Percentiles rank a stretch among this genome's conserved stretches.
Conservation (phyloP, 306 rosid species). For the Gleditsia sinensis region DNA sequence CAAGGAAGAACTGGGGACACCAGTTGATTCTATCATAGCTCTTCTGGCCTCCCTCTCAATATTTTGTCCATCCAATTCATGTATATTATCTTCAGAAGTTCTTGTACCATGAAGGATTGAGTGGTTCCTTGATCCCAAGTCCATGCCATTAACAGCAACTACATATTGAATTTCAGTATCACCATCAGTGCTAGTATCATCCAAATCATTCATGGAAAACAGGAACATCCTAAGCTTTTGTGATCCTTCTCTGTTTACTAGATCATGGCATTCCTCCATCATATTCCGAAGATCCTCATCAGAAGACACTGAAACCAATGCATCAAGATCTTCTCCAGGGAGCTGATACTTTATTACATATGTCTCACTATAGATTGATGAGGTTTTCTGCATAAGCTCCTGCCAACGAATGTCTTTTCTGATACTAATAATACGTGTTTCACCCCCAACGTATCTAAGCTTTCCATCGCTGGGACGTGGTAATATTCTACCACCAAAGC, state of each 20-base stretch:
- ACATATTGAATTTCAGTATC: constrained; percentile 78
- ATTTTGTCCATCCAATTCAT: constrained; percentile 61
- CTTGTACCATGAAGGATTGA: constrained; percentile 50
- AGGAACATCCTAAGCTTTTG: constrained; percentile 75
- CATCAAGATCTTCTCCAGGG: constrained; percentile 96
- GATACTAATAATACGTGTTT: constrained; percentile 70
- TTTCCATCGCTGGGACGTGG: constrained; percentile 89
- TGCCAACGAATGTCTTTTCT: constrained; percentile 69
- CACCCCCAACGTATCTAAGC: constrained; percentile 92
- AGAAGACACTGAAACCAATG: constrained; percentile 79
- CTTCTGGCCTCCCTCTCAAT: constrained; percentile 53
- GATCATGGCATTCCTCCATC: constrained; percentile 81
- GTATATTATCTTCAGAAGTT: constrained; percentile 59
- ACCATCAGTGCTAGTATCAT: constrained; percentile 68
- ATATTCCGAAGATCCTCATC: constrained; percentile 90
- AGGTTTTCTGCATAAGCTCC: constrained; percentile 68
- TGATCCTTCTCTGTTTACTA: constrained; percentile 56
- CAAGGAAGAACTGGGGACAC: constrained; percentile 42
- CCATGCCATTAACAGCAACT: constrained; percentile 82
- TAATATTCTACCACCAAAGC: constrained; percentile 79
- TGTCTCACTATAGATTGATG: constrained; percentile 55
- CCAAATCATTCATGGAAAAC: constrained; percentile 68
- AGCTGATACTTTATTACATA: constrained; percentile 80
- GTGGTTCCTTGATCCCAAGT: constrained; percentile 61
- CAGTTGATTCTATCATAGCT: constrained; percentile 45